Base-by-base conservation (phyloP, 2,329 filamentous ascomycete species). In the Verticillium nubilum region DNA sequence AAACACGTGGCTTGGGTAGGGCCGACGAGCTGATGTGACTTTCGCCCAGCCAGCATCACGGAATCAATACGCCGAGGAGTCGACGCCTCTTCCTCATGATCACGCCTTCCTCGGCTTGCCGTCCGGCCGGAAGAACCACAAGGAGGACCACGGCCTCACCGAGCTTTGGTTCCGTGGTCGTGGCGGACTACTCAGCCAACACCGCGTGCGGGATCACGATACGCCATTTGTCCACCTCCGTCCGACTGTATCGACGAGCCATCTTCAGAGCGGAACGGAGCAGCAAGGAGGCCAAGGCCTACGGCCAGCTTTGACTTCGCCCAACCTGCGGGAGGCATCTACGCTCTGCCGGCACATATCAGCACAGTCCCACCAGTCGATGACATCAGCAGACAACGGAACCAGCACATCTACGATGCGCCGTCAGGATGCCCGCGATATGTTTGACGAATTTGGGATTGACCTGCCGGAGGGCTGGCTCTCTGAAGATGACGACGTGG, bases 371-470 rank as follows among this genome's bases (percentile, higher is more conserved):
- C 62, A 56, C 10, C n/a, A 25, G 31, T 67, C 66, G 17, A 47
- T 28, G 1, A 28, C 54, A 2, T 62, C 62, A 37, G 61, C 61
- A 56, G 66, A 61, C 58, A 67, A 59, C 5, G 72, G 67, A 55
- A 67, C 60, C 2, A 72, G 69, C 1, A 74, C 72, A 6, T 72
- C 73, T 2, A 70, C 67, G 10, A 68, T 71, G 54, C 73, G 73
- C 54, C 72, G 72, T 5, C 70, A 74, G 54, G 79, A 78, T 59
- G 80, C 78, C 7, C 70, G 78, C 56, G 73, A 80, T 7, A 71
- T 83, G 10, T 82, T 82, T 61, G 72, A 76, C 37, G 72, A 78
- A 50, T 76, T 80, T 65, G 73, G 76, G 2, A 75, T 82, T 59
- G 72, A 77, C 26, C 72, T 72, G 23, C 80, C 81, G 31, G 67